These are phyloP conservation scores for Podaxis mareebaensis DNA, from an alignment of 768 basidiomycete species.

Conservation along the genomic window DNA sequence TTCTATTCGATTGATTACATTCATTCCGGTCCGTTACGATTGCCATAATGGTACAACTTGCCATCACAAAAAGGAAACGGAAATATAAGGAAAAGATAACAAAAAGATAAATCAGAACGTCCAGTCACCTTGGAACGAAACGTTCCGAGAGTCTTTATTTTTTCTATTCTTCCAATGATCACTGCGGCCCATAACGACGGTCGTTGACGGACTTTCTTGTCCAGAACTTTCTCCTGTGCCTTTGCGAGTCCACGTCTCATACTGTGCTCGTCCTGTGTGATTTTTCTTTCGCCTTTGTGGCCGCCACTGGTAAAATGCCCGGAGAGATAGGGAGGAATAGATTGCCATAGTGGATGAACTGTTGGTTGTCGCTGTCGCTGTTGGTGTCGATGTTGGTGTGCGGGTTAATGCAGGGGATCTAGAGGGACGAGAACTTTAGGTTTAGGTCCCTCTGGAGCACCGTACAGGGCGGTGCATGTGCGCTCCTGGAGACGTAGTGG, in stretches of 20 bases:
- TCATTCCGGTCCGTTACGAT: too few species aligned
- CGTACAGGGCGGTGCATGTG: too few species aligned
- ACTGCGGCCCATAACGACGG: background rate
- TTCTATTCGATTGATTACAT: too few species aligned
- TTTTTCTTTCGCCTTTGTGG: background rate
- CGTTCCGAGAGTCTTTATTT: background rate
- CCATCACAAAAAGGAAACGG: too few species aligned
- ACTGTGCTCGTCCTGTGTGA: background rate
- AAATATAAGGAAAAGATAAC: background rate
- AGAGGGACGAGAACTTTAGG: too few species aligned
- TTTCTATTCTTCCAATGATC: background rate
- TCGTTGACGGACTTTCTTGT: background rate
- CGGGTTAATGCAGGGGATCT: background rate
- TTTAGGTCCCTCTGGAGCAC: too few species aligned
- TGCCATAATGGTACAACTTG: background rate
- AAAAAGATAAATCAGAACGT: background rate
- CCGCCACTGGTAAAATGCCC: conserved; percentile 1
- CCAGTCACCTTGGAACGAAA: background rate
- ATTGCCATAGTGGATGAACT: background rate
- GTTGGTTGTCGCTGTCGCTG: background rate
- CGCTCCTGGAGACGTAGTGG: too few species aligned
- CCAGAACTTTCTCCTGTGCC: background rate
- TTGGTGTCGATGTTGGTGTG: background rate
- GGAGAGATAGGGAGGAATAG: background rate
- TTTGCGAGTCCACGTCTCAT: background rate